Conservation (phyloP, 495 filamentous ascomycete genomes). For the Neurospora sublineolata region DNA sequence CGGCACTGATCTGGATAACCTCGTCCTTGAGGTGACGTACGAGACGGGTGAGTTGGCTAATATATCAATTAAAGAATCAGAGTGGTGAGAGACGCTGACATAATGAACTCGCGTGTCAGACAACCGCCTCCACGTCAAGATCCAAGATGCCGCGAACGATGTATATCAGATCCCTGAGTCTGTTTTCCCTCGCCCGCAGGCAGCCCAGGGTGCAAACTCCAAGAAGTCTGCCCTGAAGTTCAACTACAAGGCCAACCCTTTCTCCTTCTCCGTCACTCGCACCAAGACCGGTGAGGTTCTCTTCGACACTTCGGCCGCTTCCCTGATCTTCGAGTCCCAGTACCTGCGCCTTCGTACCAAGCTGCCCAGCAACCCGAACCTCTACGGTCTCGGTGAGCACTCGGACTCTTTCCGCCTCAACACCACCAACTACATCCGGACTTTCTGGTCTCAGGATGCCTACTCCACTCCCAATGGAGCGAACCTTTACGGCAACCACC, state of each 20-base stretch:
- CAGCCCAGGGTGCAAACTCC: conserved; percentile 8
- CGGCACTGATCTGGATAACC: conserved; percentile 52
- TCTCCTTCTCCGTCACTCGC: conserved; percentile 64
- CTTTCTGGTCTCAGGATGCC: conserved; percentile 69
- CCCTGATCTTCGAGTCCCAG: conserved; percentile 68
- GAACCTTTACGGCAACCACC: conserved; percentile 80
- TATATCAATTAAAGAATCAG: background rate
- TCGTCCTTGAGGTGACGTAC: conserved; percentile 63
- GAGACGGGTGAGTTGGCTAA: conserved; percentile 48
- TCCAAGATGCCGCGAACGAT: conserved; percentile 61
- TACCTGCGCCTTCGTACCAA: conserved; percentile 62
- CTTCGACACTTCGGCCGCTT: conserved; percentile 62
- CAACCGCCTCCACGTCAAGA: conserved; percentile 69
- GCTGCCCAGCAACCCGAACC: conserved; percentile 54
- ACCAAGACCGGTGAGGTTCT: conserved; percentile 54
- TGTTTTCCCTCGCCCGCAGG: conserved; percentile 52
- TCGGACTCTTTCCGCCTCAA: conserved; percentile 61
- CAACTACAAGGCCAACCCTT: conserved; percentile 53
- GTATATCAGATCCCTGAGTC: conserved; percentile 71
- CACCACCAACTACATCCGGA: conserved; percentile 64
- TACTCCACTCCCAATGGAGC: conserved; percentile 38
- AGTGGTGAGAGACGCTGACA: conserved; percentile 4
- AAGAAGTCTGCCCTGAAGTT: conserved; percentile 48
- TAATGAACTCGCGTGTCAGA: conserved; percentile 29
- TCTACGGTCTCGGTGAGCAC: conserved; percentile 77